Conservation (phyloP, 2,329 filamentous ascomycete species). For the Trichoderma koningiopsis region DNA sequence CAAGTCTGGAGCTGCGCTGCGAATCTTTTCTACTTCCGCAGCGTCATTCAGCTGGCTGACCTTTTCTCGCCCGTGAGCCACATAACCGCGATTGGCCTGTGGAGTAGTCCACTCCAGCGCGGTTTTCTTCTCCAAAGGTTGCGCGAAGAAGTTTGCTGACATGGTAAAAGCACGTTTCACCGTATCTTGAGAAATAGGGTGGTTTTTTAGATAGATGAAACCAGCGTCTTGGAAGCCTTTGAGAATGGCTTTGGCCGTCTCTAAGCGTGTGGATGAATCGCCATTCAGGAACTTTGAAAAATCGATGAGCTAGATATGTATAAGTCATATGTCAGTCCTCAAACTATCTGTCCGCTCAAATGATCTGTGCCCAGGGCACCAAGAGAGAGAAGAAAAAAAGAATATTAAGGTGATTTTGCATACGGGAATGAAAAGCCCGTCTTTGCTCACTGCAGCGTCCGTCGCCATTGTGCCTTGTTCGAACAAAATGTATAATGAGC, state of each 20-base stretch:
- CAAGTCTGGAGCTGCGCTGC: conserved; percentile 61
- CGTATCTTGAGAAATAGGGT: conserved; percentile 65
- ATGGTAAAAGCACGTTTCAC: conserved; percentile 65
- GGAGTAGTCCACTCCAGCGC: conserved; percentile 70
- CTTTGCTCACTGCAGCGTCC: conserved; percentile 51
- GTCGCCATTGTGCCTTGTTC: conserved; percentile 32
- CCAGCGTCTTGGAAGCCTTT: conserved; percentile 81
- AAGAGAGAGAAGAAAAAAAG: not conserved
- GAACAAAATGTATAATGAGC: not conserved
- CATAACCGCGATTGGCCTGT: conserved; percentile 74
- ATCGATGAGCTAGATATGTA: conserved; percentile 45
- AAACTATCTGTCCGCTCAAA: not conserved
- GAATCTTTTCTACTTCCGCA: conserved; percentile 59
- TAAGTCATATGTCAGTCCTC: not conserved
- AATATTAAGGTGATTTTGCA: conserved; percentile 27
- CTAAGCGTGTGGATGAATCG: conserved; percentile 58
- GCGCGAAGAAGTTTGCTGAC: conserved; percentile 71
- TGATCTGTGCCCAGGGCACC: not conserved
- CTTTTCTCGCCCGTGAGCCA: conserved; percentile 70
- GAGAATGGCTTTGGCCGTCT: conserved; percentile 72
- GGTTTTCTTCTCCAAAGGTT: conserved; percentile 64
- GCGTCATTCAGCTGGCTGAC: conserved; percentile 59
- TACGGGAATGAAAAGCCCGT: conserved; percentile 59
- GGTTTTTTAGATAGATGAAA: conserved; percentile 85
- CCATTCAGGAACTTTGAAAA: conserved; percentile 73